phyloP scores from a whole-genome alignment of 306 rosid species.

The Herpetospermum pedunculosum region DNA sequence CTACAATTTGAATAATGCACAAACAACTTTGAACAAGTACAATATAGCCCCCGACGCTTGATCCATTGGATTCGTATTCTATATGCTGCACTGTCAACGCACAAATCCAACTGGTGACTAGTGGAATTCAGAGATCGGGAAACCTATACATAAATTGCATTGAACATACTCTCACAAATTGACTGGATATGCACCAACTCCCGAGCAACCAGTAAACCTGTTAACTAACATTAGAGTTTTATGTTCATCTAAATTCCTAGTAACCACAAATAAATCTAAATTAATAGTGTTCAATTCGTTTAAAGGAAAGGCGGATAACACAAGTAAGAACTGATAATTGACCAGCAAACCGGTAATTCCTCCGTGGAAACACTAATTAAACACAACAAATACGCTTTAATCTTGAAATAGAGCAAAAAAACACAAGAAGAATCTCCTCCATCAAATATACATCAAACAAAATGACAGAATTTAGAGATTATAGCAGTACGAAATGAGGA shows the following conservation, averaged over 20 bases:
- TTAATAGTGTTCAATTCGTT: not conserved
- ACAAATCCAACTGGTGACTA: not conserved
- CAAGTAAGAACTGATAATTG: not conserved
- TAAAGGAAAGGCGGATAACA: not conserved
- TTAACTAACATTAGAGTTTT: not conserved
- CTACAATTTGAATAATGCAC: not conserved
- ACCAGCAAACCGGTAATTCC: not conserved
- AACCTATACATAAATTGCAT: not conserved
- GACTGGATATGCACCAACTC: not conserved
- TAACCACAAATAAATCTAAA: not conserved
- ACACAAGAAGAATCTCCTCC: not conserved
- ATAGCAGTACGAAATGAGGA: constrained; percentile 24
- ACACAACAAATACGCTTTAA: not conserved
- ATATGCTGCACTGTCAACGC: not conserved
- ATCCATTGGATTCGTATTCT: not conserved
- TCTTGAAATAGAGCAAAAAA: not conserved
- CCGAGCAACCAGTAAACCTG: not conserved
- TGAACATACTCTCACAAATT: not conserved
- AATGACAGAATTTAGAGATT: not conserved
- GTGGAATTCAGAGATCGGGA: not conserved
- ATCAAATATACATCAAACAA: not conserved
- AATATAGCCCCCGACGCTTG: not conserved
- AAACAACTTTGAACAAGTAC: not conserved
- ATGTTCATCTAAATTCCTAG: not conserved
- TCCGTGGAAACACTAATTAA: not conserved